Conservation (phyloP, 768 basidiomycete species). For the Dendrothele bispora region DNA sequence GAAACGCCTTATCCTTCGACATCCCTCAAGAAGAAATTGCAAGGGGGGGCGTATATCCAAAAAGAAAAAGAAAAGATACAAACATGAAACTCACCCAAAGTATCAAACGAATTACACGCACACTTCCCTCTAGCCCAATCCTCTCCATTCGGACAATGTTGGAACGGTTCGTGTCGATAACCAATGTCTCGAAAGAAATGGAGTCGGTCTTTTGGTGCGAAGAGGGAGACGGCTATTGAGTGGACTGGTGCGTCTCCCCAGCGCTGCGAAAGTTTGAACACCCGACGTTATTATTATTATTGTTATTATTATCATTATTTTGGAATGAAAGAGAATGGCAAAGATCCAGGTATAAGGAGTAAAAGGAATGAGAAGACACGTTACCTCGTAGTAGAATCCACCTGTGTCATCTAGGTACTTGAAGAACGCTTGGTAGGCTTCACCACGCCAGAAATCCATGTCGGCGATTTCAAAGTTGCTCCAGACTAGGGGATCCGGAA, state of each 20-base stretch:
- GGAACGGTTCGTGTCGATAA: conserved; percentile 63
- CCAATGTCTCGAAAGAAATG: conserved; percentile 71
- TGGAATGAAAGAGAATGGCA: conserved; percentile 37
- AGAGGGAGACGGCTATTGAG: conserved; percentile 55
- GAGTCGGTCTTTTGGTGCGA: conserved; percentile 50
- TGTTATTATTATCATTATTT: no score
- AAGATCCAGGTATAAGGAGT: conserved; percentile 32
- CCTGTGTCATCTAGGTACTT: conserved; percentile 61
- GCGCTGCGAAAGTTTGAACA: conserved; percentile 37
- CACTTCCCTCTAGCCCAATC: conserved; percentile 6
- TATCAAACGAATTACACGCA: conserved; percentile 1
- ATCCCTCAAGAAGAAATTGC: no score
- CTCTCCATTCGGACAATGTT: conserved; percentile 44
- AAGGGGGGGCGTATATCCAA: neutral
- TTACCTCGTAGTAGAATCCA: conserved; percentile 73
- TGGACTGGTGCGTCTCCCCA: conserved; percentile 54
- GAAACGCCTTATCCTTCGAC: no score
- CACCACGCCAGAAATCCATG: conserved; percentile 65
- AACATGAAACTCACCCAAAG: no score
- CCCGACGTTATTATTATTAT: no score
- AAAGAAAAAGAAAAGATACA: neutral
- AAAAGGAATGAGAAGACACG: conserved; percentile 28
- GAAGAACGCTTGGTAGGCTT: conserved; percentile 67
- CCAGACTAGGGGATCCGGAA: conserved; percentile 39
- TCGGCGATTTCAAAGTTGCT: conserved; percentile 69